Conservation (phyloP, 2,329 filamentous ascomycete species). For the Niveomyces coronatus region DNA sequence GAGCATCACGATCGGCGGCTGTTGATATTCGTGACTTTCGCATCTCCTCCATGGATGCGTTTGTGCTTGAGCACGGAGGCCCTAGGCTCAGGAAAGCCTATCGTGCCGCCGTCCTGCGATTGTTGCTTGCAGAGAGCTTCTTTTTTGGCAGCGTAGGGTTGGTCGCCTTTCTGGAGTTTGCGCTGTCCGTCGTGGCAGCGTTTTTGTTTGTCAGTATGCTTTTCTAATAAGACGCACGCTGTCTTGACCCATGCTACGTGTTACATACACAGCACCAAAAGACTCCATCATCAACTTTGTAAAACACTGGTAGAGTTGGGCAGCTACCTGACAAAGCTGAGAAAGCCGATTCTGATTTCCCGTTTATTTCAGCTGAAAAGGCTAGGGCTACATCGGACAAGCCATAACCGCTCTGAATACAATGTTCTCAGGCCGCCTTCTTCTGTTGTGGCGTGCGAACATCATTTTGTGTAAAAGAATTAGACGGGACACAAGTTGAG, state of each 20-base stretch:
- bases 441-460: no score
- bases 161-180: conserved; percentile 12
- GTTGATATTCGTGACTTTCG: conserved; percentile 37
- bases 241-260: not conserved
- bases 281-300: no score
- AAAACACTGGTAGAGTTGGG: no score
- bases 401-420: no score
- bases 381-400: no score
- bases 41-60: conserved; percentile 42
- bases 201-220: not conserved
- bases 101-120: conserved; percentile 24
- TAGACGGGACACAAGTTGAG: no score
- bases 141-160: conserved; percentile 26
- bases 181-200: not conserved
- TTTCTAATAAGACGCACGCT: not conserved
- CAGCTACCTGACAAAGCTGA: no score
- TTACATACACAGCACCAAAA: no score
- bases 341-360: no score
- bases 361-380: no score
- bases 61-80: conserved; percentile 26
- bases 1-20: conserved; percentile 4
- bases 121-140: conserved; percentile 35
- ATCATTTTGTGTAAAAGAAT: no score
- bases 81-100: conserved; percentile 23
- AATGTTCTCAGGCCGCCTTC: no score